Percentiles rank a stretch among this genome's conserved stretches.
Evolutionary conservation across 2,329 filamentous ascomycete genomes (phyloP).

Genomic region (Epichloe scottii): DNA sequence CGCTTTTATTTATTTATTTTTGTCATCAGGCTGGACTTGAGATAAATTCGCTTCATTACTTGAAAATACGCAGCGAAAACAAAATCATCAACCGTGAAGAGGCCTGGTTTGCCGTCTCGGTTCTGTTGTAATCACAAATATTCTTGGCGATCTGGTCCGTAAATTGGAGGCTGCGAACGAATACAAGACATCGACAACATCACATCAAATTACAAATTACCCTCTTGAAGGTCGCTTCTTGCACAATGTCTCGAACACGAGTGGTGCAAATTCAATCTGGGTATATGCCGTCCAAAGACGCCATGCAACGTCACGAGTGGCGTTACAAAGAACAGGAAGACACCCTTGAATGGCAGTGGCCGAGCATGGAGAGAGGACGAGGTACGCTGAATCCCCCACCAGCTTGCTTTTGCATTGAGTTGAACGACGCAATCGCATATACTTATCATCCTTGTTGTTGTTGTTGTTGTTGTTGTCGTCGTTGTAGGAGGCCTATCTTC

Average conservation of each 20-base stretch:
- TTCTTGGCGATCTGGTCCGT: background rate
- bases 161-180: background rate
- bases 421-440: background rate
- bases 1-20: background rate
- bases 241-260: constrained; percentile 37
- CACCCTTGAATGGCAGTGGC: constrained; percentile 59
- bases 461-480: background rate
- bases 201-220: too few relatives aligned
- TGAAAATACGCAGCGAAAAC: background rate
- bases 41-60: background rate
- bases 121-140: background rate
- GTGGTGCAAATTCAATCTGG: constrained; percentile 30
- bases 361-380: constrained; percentile 79
- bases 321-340: constrained; percentile 53
- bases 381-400: constrained; percentile 33
- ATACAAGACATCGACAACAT: background rate
- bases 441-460: background rate
- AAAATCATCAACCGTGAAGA: constrained; percentile 7
- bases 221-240: too few relatives aligned
- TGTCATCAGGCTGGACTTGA: constrained; percentile 1
- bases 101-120: constrained; percentile 12
- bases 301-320: constrained; percentile 46
- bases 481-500: constrained; percentile 63
- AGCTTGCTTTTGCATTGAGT: background rate
- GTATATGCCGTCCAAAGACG: constrained; percentile 41